phyloP scores from a whole-genome alignment of 2,329 filamentous ascomycete species.

The Fusarium floridanum region DNA sequence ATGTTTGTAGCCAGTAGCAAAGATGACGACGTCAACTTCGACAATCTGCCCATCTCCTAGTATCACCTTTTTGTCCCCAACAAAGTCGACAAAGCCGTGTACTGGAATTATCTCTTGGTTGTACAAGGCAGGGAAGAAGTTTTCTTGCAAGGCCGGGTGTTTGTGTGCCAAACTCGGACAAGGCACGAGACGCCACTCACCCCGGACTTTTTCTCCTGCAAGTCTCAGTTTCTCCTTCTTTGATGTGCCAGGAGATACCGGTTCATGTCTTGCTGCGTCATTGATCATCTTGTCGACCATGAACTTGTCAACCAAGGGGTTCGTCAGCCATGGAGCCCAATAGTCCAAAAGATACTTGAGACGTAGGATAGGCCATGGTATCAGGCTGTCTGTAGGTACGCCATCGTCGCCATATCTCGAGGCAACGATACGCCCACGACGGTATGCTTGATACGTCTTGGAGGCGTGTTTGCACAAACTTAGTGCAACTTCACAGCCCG shows the following conservation, averaged over 20 bases:
- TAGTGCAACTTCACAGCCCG: constrained; percentile 1
- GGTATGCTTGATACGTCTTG: background rate
- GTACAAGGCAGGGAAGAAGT: background rate
- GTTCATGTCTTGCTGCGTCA: background rate
- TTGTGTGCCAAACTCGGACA: constrained; percentile 6
- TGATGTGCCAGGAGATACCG: background rate
- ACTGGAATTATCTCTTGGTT: background rate
- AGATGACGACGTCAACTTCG: constrained; percentile 5
- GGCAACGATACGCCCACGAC: background rate
- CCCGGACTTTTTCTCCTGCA: background rate
- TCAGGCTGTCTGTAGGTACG: constrained; percentile 1
- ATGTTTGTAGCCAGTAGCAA: constrained; percentile 7
- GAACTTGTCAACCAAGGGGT: background rate
- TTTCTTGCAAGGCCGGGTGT: background rate
- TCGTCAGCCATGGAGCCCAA: background rate
- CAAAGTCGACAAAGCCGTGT: background rate
- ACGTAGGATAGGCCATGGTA: constrained; percentile 3
- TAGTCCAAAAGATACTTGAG: constrained; percentile 6
- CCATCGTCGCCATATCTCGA: background rate
- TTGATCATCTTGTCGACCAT: constrained; percentile 6
- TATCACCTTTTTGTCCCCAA: background rate
- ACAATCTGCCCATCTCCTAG: background rate
- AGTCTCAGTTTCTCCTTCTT: background rate
- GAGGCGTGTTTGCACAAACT: constrained; percentile 4
- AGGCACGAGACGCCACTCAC: background rate